Conservation (phyloP, 2,329 filamentous ascomycete species). For the Capronia coronata region DNA sequence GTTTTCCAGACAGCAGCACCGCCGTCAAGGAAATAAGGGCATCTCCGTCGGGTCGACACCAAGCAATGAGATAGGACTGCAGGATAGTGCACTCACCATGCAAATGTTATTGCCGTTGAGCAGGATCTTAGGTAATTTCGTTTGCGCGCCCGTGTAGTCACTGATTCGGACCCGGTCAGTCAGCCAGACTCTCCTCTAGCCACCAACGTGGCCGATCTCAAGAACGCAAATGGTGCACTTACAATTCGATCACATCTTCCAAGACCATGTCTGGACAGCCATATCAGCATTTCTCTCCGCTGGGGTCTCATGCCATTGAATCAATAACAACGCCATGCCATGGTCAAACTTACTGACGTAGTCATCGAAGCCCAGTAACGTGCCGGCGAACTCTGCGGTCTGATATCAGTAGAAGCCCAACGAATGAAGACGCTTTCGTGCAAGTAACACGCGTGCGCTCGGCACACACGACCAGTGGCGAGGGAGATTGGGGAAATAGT, state of each 20-base stretch:
- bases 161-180: neutral
- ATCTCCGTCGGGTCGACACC: too few species aligned
- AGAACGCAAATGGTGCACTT: slow-evolving; percentile 35
- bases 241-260: slow-evolving; percentile 96
- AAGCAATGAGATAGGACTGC: neutral
- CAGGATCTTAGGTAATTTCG: slow-evolving; percentile 86
- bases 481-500: too few species aligned
- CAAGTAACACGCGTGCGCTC: too few species aligned
- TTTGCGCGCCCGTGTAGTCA: slow-evolving; percentile 82
- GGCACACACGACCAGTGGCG: too few species aligned
- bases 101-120: slow-evolving; percentile 98
- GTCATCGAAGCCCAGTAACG: slow-evolving; percentile 92
- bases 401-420: neutral
- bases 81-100: slow-evolving; percentile 62
- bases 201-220: neutral
- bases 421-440: too few species aligned
- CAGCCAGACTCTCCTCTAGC: neutral
- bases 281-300: neutral
- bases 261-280: slow-evolving; percentile 78
- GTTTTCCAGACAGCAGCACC: too few species aligned
- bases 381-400: slow-evolving; percentile 83
- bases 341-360: slow-evolving; percentile 81
- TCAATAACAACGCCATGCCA: neutral
- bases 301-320: too few species aligned
- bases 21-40: too few species aligned